A percentile compares a stretch with the other conserved stretches of the same genome.
Conservation (phyloP, 2,329 filamentous ascomycete species). For the Monosporascus sp. region DNA sequence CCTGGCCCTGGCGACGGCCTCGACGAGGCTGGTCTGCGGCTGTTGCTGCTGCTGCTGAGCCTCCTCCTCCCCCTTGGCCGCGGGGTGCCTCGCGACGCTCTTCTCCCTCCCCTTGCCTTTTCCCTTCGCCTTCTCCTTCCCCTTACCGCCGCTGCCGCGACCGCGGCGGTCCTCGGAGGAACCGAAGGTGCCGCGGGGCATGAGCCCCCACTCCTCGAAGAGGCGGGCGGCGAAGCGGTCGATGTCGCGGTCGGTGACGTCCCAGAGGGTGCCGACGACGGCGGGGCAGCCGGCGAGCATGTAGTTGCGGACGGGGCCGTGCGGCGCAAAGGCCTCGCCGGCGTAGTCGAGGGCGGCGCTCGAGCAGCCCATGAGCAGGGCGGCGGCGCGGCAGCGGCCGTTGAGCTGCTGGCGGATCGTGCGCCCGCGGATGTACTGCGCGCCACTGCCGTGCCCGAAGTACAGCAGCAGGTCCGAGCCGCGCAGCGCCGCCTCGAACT, state of each 20-base stretch:
- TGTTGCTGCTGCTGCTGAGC: background rate
- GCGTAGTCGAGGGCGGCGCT: background rate
- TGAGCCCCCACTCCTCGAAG: slow-evolving; percentile 83
- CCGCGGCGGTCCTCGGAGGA: slow-evolving; percentile 21
- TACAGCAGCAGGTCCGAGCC: slow-evolving; percentile 74
- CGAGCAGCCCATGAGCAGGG: slow-evolving; percentile 91
- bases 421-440: slow-evolving; percentile 85
- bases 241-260: slow-evolving; percentile 96
- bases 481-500: slow-evolving; percentile 66
- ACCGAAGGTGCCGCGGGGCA: slow-evolving; percentile 42
- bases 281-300: slow-evolving; percentile 82
- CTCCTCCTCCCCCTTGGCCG: slow-evolving; percentile 15
- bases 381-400: slow-evolving; percentile 66
- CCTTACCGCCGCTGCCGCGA: slow-evolving; percentile 17
- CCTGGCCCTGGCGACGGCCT: slow-evolving; percentile 72
- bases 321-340: slow-evolving; percentile 62
- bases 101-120: slow-evolving; percentile 19
- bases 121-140: slow-evolving; percentile 24
- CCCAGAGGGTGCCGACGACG: slow-evolving; percentile 90
- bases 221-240: slow-evolving; percentile 79
- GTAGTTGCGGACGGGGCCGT: slow-evolving; percentile 86
- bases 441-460: slow-evolving; percentile 92
- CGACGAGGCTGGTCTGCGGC: slow-evolving; percentile 55
- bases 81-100: slow-evolving; percentile 9
- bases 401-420: slow-evolving; percentile 65